A percentile compares a stretch with the other conserved stretches of the same genome.
Conservation (phyloP, 2,329 filamentous ascomycete species). For the Lecanosticta acicola region DNA sequence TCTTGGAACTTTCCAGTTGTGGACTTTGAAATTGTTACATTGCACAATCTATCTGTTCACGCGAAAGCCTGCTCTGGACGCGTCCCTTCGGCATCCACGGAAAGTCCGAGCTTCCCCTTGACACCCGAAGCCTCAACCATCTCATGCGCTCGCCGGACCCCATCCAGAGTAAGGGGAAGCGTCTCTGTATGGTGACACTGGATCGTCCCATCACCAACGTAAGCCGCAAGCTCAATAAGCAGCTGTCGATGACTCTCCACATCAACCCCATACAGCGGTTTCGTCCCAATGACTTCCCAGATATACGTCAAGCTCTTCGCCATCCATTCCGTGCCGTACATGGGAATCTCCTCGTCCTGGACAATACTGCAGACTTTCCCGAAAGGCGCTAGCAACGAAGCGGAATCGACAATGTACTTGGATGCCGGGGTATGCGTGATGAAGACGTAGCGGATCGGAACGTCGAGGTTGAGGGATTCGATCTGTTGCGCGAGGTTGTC, state of each 20-base stretch:
- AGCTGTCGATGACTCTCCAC: conserved; percentile 38
- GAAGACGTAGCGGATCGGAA: conserved; percentile 40
- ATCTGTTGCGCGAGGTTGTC: conserved; percentile 38
- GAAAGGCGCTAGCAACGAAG: conserved; percentile 39
- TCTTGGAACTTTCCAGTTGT: too few relatives aligned
- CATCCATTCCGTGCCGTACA: conserved; percentile 46
- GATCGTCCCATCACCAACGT: conserved; percentile 35
- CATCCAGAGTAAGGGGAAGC: conserved; percentile 34
- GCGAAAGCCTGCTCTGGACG: too few relatives aligned
- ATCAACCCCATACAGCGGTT: conserved; percentile 38
- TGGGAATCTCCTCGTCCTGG: conserved; percentile 38
- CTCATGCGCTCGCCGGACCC: conserved; percentile 38
- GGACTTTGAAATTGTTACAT: too few relatives aligned
- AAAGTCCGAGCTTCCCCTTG: conserved; percentile 37
- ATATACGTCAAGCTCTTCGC: conserved; percentile 41
- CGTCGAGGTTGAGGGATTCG: conserved; percentile 31
- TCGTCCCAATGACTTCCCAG: conserved; percentile 41
- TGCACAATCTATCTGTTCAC: too few relatives aligned
- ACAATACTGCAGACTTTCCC: conserved; percentile 45
- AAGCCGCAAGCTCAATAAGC: conserved; percentile 32
- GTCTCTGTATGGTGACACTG: conserved; percentile 37
- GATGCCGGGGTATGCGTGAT: conserved; percentile 40
- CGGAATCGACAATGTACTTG: conserved; percentile 37
- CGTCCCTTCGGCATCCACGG: conserved; percentile 22
- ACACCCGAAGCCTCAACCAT: conserved; percentile 35